Evolutionary conservation across 257 asterid species (phyloP), one percentile per base, ranked within the genome.

Genomic region (Nicotiana paniculata): DNA sequence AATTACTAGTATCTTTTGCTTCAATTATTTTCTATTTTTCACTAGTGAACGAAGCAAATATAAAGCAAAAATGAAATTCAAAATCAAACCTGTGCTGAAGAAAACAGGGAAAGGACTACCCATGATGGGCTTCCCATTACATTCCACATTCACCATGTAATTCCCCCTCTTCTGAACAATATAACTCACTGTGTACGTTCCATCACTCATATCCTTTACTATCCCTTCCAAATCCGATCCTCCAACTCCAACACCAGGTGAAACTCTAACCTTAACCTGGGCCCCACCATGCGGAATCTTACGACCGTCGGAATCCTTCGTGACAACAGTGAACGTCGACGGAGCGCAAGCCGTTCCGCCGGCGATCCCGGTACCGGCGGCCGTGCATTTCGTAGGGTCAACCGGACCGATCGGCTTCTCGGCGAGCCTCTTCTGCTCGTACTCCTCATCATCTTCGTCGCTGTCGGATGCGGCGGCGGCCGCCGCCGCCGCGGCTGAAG

Each of bases 71-170:
- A 69, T 39, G 11, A 72, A 24, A 21, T 72, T 72, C 59, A 72
- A 72, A 75, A 15, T 15, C 46, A 37, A 84, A 96, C 99, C 99
- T 86, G 97, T 30, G 88, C 99, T 94, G 85, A 96, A 96, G 91
- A 96, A 96, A 57, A 96, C 99, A 18, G 99, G 99, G 83, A 94
- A 96, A 0, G 98, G 99, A 83, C 99, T 96, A 26, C 99, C 99
- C 97, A 92, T 92, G 16, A 96, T 94, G 6, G 98, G 90, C 88
- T 84, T 90, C 80, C 97, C 99, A 88, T 93, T 92, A 90, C 99
- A 96, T 88, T 96, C 97, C 66, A 94, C 97, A 83, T 90, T 88
- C 77, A 96, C 98, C 99, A 96, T 96, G 83, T 96, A 96, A 86
- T 93, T 96, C 63, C 99, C 99, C 82, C 97, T 90, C 87, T 93